Evolutionary conservation across 306 rosid species (phyloP).

Genomic region (Calophaca sinica): DNA sequence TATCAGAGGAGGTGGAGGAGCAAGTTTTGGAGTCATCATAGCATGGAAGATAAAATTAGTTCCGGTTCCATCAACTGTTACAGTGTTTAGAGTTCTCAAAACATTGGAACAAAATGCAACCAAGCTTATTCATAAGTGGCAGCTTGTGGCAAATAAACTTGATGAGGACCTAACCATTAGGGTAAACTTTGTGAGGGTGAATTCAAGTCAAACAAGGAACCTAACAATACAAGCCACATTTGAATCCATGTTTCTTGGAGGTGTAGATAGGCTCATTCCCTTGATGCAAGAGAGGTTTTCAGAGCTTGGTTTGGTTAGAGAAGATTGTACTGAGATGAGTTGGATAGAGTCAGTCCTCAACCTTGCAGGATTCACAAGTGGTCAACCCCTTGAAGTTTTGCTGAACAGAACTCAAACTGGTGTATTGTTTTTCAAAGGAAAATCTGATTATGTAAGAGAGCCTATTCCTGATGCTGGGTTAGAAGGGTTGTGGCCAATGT

Average conservation of each 20-base stretch:
- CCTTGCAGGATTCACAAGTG: constrained; percentile 2
- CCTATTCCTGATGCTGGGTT: constrained; percentile 36
- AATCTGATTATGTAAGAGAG: constrained; percentile 46
- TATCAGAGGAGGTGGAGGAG: constrained; percentile 74
- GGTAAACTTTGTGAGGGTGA: constrained; percentile 13
- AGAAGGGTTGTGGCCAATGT: constrained; percentile 42
- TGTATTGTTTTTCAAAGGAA: constrained; percentile 33
- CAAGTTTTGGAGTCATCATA: constrained; percentile 67
- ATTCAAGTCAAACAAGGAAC: constrained; percentile 2
- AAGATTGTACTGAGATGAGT: constrained; percentile 41
- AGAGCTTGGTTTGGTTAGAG: constrained; percentile 39
- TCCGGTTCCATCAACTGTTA: constrained; percentile 63
- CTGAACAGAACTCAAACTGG: constrained; percentile 20
- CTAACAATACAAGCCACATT: constrained; percentile 9
- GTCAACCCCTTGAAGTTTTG: constrained; percentile 42
- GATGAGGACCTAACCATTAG: constrained; percentile 29
- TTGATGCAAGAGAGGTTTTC: constrained; percentile 54
- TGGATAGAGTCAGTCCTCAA: constrained; percentile 33
- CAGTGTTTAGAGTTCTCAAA: constrained; percentile 53
- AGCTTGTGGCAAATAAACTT: constrained; percentile 52
- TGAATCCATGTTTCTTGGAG: constrained; percentile 52
- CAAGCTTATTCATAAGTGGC: constrained; percentile 62
- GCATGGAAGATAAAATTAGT: constrained; percentile 62
- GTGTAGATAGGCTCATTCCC: constrained; percentile 28
- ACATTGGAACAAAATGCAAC: constrained; percentile 56